Conservation (phyloP, 257 asterid genomes). For the Solanum appendiculatum region DNA sequence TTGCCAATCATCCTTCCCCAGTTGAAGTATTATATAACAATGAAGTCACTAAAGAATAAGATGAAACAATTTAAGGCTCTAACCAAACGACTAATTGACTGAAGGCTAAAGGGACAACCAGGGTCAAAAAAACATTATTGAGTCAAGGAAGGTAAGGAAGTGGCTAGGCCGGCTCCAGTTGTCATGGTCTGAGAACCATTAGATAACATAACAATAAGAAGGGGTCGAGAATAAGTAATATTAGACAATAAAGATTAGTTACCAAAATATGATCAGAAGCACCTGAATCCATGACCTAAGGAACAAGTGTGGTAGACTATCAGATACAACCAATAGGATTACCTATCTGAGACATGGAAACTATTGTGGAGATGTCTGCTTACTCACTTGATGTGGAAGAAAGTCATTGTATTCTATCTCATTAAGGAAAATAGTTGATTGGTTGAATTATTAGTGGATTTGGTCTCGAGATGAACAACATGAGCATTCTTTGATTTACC, state of each 20-base stretch:
- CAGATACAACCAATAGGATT: background rate
- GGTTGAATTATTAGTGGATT: background rate
- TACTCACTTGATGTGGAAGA: background rate
- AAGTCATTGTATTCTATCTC: background rate
- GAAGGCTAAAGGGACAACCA: background rate
- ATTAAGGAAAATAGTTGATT: background rate
- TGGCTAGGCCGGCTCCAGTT: background rate
- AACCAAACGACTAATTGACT: background rate
- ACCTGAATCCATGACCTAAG: background rate
- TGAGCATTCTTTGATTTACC: background rate
- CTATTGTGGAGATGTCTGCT: background rate
- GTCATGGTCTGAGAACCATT: background rate
- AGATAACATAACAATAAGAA: background rate
- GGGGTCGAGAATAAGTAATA: background rate
- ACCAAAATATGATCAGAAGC: background rate
- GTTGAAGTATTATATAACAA: background rate
- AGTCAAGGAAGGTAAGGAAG: background rate
- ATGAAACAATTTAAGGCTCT: background rate
- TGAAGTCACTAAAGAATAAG: background rate
- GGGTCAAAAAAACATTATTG: background rate
- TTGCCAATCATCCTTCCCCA: background rate
- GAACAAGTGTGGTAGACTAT: background rate
- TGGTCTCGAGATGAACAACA: background rate
- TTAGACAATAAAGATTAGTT: background rate
- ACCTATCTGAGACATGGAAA: background rate